Evolutionary conservation across 768 basidiomycete genomes (phyloP).

Genomic region (Coprinopsis cinerea): DNA sequence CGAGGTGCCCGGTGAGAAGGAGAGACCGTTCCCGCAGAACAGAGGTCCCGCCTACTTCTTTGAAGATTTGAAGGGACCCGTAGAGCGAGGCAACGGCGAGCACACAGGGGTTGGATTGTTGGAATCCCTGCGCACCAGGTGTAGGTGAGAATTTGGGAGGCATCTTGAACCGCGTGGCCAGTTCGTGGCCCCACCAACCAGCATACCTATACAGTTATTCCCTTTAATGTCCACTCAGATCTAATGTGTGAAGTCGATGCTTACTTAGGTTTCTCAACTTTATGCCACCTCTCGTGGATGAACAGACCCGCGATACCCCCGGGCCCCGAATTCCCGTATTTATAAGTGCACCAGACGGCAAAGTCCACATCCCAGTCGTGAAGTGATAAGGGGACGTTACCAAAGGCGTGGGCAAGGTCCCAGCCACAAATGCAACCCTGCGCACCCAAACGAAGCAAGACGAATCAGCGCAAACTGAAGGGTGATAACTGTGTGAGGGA

Average conservation of each 20-base stretch:
- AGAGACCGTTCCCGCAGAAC: conserved; percentile 65
- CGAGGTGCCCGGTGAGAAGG: conserved; percentile 66
- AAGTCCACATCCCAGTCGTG: conserved; percentile 97
- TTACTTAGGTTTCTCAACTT: conserved; percentile 57
- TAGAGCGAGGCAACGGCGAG: conserved; percentile 74
- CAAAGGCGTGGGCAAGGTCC: conserved; percentile 94
- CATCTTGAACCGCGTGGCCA: conserved; percentile 86
- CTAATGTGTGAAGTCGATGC: conserved; percentile 15
- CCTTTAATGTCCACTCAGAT: background rate
- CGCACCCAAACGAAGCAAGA: conserved; percentile 12
- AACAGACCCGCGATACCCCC: conserved; percentile 96
- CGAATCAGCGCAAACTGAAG: background rate
- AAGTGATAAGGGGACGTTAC: conserved; percentile 84
- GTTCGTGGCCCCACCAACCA: conserved; percentile 98
- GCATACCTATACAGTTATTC: conserved; percentile 50
- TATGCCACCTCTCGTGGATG: conserved; percentile 79
- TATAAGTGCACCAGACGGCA: conserved; percentile 99
- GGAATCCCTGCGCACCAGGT: conserved; percentile 89
- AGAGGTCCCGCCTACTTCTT: conserved; percentile 69
- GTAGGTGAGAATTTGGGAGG: conserved; percentile 76
- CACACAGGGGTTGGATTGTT: conserved; percentile 91
- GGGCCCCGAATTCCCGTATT: conserved; percentile 94
- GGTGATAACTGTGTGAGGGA: conserved; percentile 11
- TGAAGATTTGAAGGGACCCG: conserved; percentile 78
- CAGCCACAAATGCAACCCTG: conserved; percentile 93